Conservation (phyloP, 768 basidiomycete species). For the Suillus clintonianus region DNA sequence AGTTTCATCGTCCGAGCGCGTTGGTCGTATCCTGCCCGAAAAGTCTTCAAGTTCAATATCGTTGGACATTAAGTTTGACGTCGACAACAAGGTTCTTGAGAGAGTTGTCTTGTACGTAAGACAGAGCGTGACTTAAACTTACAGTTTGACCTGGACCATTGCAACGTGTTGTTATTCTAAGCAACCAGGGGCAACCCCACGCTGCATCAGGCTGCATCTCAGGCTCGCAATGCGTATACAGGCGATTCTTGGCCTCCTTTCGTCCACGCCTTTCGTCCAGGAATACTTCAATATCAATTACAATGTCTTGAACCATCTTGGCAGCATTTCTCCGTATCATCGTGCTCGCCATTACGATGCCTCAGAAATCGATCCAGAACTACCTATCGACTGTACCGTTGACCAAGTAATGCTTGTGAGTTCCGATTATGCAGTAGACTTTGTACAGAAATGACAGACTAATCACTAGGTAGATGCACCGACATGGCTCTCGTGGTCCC, state of each 20-base stretch:
- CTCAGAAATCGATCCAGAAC: slow-evolving; percentile 17
- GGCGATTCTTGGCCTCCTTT: background rate
- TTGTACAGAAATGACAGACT: background rate
- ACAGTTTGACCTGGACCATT: background rate
- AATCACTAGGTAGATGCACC: slow-evolving; percentile 28
- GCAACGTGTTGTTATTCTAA: background rate
- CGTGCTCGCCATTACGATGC: slow-evolving; percentile 31
- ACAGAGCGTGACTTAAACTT: background rate
- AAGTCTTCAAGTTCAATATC: slow-evolving; percentile 44
- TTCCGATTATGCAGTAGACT: background rate
- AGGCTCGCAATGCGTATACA: background rate
- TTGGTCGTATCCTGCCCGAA: slow-evolving; percentile 13
- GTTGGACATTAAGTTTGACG: slow-evolving; percentile 25
- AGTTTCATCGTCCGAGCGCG: slow-evolving; percentile 12
- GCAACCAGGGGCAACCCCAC: background rate
- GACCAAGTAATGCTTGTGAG: slow-evolving; percentile 41
- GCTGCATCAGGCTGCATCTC: too few relatives aligned
- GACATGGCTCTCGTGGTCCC: slow-evolving; percentile 38
- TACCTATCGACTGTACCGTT: slow-evolving; percentile 40
- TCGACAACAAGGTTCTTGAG: background rate
- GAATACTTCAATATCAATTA: slow-evolving; percentile 3
- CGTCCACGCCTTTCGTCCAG: slow-evolving; percentile 18
- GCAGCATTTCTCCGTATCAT: slow-evolving; percentile 40
- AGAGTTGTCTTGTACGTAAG: background rate
- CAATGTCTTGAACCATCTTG: slow-evolving; percentile 22